phyloP scores from a whole-genome alignment of 2,329 filamentous ascomycete genomes.

The Huntiella savannae region DNA sequence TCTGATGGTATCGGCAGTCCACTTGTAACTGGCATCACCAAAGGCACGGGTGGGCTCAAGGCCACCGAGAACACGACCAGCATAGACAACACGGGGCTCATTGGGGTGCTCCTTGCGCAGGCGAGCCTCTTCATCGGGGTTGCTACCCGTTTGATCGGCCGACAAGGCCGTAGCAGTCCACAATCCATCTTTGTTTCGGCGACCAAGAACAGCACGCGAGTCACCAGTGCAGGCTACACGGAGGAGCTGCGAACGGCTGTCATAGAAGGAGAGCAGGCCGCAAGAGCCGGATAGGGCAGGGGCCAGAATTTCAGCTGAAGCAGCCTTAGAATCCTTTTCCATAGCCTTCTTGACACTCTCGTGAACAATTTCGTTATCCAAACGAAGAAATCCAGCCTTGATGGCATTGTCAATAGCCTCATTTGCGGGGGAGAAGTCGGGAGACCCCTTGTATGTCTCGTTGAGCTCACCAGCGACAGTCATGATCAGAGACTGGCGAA shows the following conservation, averaged over 20 bases:
- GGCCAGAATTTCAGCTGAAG: conserved; percentile 77
- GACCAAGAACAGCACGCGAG: conserved; percentile 82
- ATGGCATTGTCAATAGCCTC: conserved; percentile 80
- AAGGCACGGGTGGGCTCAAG: conserved; percentile 88
- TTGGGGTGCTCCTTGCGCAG: conserved; percentile 74
- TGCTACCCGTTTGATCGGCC: conserved; percentile 83
- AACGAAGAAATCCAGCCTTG: conserved; percentile 70
- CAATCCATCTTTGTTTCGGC: conserved; percentile 58
- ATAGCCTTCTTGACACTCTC: conserved; percentile 82
- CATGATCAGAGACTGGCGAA: conserved; percentile 78
- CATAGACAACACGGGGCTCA: conserved; percentile 70
- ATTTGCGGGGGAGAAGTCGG: conserved; percentile 44
- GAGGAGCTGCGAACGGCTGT: conserved; percentile 66
- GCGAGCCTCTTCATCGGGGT: conserved; percentile 63
- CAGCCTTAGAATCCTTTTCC: conserved; percentile 72
- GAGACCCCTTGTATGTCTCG: conserved; percentile 62
- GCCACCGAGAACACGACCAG: conserved; percentile 78
- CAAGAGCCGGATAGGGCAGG: conserved; percentile 95
- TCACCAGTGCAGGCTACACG: conserved; percentile 93
- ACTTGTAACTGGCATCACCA: conserved; percentile 93
- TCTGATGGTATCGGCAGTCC: conserved; percentile 68
- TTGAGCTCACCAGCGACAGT: conserved; percentile 90
- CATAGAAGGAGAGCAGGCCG: conserved; percentile 89
- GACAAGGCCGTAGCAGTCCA: conserved; percentile 85
- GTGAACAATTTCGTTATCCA: conserved; percentile 89